Conservation (phyloP, 2,329 filamentous ascomycete species). For the Diaporthe citrichinensis region DNA sequence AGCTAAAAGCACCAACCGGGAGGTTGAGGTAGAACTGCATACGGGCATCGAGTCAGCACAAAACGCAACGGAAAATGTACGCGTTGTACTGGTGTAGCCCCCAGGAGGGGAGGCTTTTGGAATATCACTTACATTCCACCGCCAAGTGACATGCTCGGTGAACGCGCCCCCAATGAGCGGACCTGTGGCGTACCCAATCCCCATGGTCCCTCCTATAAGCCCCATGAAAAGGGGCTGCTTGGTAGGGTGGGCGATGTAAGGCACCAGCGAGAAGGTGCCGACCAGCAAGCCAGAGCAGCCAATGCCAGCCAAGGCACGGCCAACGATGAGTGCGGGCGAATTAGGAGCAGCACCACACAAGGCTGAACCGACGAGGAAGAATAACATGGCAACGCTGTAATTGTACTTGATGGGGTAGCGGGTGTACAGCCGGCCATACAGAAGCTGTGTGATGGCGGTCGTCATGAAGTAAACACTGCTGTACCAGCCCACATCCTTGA, state of each 20-base stretch:
- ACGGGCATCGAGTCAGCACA: no score
- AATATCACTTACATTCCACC: conserved; percentile 50
- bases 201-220: conserved; percentile 52
- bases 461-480: conserved; percentile 46
- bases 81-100: no score
- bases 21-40: conserved; percentile 54
- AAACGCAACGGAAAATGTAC: no score
- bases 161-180: conserved; percentile 56
- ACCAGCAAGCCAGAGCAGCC: conserved; percentile 55
- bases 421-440: conserved; percentile 45
- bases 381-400: conserved; percentile 49
- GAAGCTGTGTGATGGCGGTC: conserved; percentile 39
- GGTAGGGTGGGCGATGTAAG: conserved; percentile 49
- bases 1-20: conserved; percentile 50
- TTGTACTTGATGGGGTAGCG: conserved; percentile 49
- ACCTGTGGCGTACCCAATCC: conserved; percentile 51
- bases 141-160: conserved; percentile 53
- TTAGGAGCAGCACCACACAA: conserved; percentile 57
- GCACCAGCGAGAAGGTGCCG: conserved; percentile 49
- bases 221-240: conserved; percentile 52
- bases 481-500: conserved; percentile 61
- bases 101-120: no score
- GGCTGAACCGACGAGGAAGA: conserved; percentile 60
- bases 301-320: conserved; percentile 56
- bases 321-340: conserved; percentile 47